These are phyloP conservation scores for Balakata baccata DNA, from an alignment of 345 rosid species.

Conservation along the genomic window DNA sequence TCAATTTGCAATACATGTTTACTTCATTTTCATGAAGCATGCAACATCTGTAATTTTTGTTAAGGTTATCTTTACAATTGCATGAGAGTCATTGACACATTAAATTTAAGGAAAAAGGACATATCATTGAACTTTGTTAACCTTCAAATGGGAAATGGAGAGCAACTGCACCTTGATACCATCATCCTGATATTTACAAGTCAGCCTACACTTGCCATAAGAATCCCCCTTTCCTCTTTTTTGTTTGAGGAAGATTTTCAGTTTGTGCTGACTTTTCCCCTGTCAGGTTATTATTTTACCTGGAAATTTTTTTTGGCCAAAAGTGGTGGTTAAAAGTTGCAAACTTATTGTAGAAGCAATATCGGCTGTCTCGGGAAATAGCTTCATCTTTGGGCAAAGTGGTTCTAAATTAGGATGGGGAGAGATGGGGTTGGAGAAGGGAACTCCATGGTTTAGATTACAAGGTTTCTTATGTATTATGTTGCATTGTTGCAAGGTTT, in stretches of 20 bases:
- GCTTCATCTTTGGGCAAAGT: neutral
- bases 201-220: neutral
- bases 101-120: neutral
- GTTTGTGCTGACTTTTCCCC: neutral
- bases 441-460: neutral
- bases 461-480: too few species aligned
- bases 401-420: too few species aligned
- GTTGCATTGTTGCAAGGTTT: neutral
- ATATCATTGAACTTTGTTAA: too few species aligned
- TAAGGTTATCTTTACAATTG: too few species aligned
- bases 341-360: neutral
- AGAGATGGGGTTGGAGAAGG: neutral
- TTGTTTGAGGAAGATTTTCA: neutral
- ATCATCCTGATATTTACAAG: neutral
- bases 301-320: neutral
- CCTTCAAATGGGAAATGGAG: neutral
- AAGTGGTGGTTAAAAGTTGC: neutral
- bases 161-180: neutral
- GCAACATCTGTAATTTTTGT: too few species aligned
- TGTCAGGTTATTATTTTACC: neutral
- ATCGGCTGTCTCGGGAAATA: neutral
- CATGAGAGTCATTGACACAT: too few species aligned
- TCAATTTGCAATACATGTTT: too few species aligned
- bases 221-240: neutral
- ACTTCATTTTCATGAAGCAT: too few species aligned